Conservation (phyloP, 2,329 filamentous ascomycete genomes). For the Fusarium papillatum region DNA sequence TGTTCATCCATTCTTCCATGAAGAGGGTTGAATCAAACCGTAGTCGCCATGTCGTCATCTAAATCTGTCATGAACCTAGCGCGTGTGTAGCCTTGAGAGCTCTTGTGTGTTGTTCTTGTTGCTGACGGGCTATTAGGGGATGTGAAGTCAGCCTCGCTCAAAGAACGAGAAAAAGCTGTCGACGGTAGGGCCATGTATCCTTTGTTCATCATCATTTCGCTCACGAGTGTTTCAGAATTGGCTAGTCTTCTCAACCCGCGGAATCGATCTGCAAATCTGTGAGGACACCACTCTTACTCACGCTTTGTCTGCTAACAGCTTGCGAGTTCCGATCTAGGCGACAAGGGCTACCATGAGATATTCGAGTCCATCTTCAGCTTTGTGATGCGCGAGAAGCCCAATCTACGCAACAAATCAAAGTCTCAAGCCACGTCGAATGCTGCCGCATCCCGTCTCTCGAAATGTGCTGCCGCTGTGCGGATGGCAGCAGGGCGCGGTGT, state of each 20-base stretch:
- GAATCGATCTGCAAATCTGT: conserved; percentile 54
- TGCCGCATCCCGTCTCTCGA: conserved; percentile 70
- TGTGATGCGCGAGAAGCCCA: conserved; percentile 75
- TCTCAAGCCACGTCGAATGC: conserved; percentile 59
- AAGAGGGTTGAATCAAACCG: conserved; percentile 3
- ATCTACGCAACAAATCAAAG: conserved; percentile 69
- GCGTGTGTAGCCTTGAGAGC: conserved; percentile 42
- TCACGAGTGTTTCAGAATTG: conserved; percentile 48
- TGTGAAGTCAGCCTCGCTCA: conserved; percentile 51
- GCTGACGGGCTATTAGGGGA: conserved; percentile 45
- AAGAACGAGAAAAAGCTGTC: conserved; percentile 55
- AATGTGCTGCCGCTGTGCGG: conserved; percentile 80
- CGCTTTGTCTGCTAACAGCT: conserved; percentile 18
- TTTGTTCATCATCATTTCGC: background rate
- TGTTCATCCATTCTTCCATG: conserved; percentile 7
- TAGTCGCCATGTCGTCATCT: conserved; percentile 49
- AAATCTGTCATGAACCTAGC: conserved; percentile 51
- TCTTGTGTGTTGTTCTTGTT: background rate
- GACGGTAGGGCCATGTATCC: conserved; percentile 50
- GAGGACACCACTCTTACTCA: conserved; percentile 19
- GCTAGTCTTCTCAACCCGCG: conserved; percentile 53
- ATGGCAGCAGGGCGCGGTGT: conserved; percentile 79
- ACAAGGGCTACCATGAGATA: conserved; percentile 85
- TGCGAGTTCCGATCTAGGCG: conserved; percentile 65
- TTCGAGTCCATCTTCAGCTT: conserved; percentile 85